These are phyloP conservation scores for Lathyrus tuberosus DNA, from an alignment of 306 rosid species.

Conservation along the genomic window DNA sequence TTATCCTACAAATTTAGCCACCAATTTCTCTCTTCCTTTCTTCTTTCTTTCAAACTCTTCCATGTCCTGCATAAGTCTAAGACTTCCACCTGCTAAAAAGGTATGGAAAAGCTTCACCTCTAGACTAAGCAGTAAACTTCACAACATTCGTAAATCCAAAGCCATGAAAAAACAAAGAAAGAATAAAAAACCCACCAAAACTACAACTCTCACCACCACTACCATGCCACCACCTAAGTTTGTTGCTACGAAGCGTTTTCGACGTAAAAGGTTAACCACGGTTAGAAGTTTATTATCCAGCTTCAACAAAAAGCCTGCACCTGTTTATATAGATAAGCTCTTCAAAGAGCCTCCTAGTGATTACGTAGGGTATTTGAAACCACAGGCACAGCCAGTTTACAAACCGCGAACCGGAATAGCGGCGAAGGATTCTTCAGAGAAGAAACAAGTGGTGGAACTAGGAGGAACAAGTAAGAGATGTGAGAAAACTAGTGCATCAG, in stretches of 20 bases:
- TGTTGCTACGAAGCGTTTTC: constrained; percentile 35
- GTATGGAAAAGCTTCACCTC: constrained; percentile 71
- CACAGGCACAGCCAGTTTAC: not conserved
- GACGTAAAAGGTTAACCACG: constrained; percentile 25
- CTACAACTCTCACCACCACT: not conserved
- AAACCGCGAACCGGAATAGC: constrained; percentile 2
- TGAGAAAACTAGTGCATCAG: constrained; percentile 27
- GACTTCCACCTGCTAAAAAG: constrained; percentile 58
- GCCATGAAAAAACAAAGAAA: constrained; percentile 53
- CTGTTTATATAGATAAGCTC: constrained; percentile 68
- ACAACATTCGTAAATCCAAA: constrained; percentile 50
- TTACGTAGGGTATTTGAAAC: constrained; percentile 34
- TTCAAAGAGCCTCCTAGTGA: constrained; percentile 50
- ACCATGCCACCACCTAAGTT: constrained; percentile 25
- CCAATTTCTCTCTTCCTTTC: not conserved
- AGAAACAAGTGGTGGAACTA: constrained; percentile 1
- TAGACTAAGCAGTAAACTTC: constrained; percentile 55
- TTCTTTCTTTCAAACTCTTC: too few species aligned
- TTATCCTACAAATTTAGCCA: not conserved
- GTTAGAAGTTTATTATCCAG: constrained; percentile 21
- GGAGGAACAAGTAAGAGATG: constrained; percentile 39
- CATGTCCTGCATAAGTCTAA: constrained; percentile 59
- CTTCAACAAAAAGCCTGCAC: constrained; percentile 41
- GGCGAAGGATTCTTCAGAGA: constrained; percentile 1
- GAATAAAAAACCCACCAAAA: constrained; percentile 12